These are phyloP conservation scores for Hygrophoropsis aurantiaca DNA, from an alignment of 768 basidiomycete species.

Conservation along the genomic window DNA sequence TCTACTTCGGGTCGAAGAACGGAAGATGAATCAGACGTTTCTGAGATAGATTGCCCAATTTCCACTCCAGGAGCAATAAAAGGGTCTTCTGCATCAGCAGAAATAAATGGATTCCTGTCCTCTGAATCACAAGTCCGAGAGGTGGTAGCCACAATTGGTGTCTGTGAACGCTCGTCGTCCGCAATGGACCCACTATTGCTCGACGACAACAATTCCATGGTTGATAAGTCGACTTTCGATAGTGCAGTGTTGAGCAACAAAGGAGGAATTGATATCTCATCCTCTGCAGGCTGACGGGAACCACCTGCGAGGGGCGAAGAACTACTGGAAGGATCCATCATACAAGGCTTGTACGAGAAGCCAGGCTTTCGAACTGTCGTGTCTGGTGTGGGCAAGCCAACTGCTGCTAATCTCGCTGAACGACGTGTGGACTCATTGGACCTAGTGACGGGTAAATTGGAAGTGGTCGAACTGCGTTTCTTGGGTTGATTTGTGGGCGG, in stretches of 20 bases:
- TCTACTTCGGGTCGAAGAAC: neutral
- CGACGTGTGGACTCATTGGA: neutral
- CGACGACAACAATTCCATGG: no score
- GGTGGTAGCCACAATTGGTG: no score
- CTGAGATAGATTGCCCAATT: neutral
- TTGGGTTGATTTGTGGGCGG: conserved; percentile 6
- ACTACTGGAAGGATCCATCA: neutral
- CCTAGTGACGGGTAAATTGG: neutral
- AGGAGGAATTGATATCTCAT: no score
- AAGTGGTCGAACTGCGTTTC: neutral
- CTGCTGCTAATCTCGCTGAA: neutral
- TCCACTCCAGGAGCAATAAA: neutral
- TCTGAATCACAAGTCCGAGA: no score
- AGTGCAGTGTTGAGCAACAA: no score
- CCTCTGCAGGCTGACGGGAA: no score
- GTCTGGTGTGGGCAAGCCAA: conserved; percentile 16
- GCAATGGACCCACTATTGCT: no score
- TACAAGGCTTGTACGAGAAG: neutral
- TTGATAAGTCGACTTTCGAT: no score
- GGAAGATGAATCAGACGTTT: neutral
- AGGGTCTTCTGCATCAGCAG: neutral
- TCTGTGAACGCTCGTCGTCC: no score
- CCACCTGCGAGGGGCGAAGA: no score
- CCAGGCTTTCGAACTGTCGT: conserved; percentile 8
- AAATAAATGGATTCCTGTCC: no score